phyloP scores from a whole-genome alignment of 2,329 filamentous ascomycete species.

The Meredithiella fracta region DNA sequence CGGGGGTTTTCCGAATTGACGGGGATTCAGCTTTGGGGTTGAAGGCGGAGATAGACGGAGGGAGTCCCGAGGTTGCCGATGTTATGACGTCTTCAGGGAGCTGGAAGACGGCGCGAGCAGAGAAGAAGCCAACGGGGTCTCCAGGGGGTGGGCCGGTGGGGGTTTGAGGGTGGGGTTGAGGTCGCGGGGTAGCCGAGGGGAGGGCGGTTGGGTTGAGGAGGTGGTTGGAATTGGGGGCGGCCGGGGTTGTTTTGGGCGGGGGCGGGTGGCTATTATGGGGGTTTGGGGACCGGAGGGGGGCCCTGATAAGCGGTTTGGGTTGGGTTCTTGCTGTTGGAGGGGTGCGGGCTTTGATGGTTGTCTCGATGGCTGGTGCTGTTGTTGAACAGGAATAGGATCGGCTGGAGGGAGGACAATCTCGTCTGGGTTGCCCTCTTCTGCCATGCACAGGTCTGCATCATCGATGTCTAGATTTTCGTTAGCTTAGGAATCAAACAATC shows the following conservation, averaged over 20 bases:
- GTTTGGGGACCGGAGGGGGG: not conserved
- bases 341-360: not conserved
- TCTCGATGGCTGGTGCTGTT: not conserved
- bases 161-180: not conserved
- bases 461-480: slow-evolving; percentile 43
- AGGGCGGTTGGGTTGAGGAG: not conserved
- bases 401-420: slow-evolving; percentile 43
- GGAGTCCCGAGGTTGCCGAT: slow-evolving; percentile 27
- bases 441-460: slow-evolving; percentile 57
- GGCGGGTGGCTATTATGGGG: not conserved
- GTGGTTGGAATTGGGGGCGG: slow-evolving; percentile 1
- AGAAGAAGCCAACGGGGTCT: slow-evolving; percentile 49
- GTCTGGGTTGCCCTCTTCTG: slow-evolving; percentile 56
- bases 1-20: slow-evolving; percentile 75
- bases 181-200: not conserved
- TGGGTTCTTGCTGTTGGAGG: slow-evolving; percentile 10
- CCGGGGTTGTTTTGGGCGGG: not conserved
- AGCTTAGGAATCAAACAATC: not conserved
- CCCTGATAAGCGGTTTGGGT: slow-evolving; percentile 16
- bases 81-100: slow-evolving; percentile 30
- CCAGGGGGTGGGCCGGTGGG: slow-evolving; percentile 15
- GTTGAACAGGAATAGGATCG: not conserved
- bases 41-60: slow-evolving; percentile 39
- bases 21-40: slow-evolving; percentile 64
- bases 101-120: slow-evolving; percentile 46